Evolutionary conservation across 768 basidiomycete species (phyloP).

Genomic region (Russula dissimulans): DNA sequence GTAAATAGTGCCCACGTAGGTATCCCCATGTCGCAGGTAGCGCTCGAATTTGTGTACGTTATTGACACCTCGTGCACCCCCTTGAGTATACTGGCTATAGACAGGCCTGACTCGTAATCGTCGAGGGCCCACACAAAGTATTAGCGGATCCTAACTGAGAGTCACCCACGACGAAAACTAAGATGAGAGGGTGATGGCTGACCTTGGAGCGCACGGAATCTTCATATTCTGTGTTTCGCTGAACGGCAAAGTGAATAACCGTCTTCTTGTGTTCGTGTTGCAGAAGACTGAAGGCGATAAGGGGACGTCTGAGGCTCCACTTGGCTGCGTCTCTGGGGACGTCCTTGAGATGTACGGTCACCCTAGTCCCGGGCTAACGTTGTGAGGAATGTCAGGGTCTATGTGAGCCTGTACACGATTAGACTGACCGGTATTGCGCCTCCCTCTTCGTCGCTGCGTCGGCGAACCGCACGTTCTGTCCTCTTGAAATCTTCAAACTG

Average conservation of each 20-base stretch:
- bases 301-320: slow-evolving; percentile 32
- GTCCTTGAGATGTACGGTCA: slow-evolving; percentile 65
- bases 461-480: slow-evolving; percentile 63
- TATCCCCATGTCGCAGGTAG: slow-evolving; percentile 74
- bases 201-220: slow-evolving; percentile 90
- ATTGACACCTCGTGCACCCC: slow-evolving; percentile 86
- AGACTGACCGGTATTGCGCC: slow-evolving; percentile 53
- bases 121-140: slow-evolving; percentile 84
- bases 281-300: slow-evolving; percentile 72
- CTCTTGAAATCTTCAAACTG: slow-evolving; percentile 92
- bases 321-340: slow-evolving; percentile 54
- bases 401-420: neutral
- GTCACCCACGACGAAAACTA: neutral
- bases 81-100: slow-evolving; percentile 86
- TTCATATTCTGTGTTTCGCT: slow-evolving; percentile 90
- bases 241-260: slow-evolving; percentile 85
- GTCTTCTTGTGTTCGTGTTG: slow-evolving; percentile 97
- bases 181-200: neutral
- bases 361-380: slow-evolving; percentile 70
- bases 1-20: slow-evolving; percentile 79
- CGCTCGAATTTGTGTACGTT: slow-evolving; percentile 97
- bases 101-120: slow-evolving; percentile 77
- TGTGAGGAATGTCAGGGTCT: neutral
- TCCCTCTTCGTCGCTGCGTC: slow-evolving; percentile 54
- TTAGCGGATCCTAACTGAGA: slow-evolving; percentile 61